Percentiles rank a stretch among this genome's conserved stretches.
Conservation (phyloP, 2,329 filamentous ascomycete genomes). For the Eutypella sp. region DNA sequence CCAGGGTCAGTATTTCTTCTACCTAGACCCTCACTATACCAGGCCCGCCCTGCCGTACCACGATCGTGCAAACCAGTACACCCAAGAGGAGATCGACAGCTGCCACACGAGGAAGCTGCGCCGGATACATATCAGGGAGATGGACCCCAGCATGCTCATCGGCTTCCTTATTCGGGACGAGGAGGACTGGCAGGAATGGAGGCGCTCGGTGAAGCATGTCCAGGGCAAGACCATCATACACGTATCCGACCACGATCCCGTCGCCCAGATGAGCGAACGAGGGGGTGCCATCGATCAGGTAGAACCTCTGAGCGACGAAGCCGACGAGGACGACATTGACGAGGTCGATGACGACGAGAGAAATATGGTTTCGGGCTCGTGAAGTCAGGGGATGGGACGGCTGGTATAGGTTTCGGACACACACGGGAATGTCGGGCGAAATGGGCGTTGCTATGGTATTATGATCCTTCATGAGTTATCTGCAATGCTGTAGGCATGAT, state of each 20-base stretch:
- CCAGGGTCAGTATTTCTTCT: constrained; percentile 76
- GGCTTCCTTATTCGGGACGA: constrained; percentile 82
- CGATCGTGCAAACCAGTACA: constrained; percentile 52
- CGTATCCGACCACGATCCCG: constrained; percentile 66
- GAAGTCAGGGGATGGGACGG: neutral
- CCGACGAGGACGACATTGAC: constrained; percentile 31
- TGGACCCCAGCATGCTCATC: constrained; percentile 98
- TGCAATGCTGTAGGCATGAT: neutral
- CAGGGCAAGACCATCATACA: constrained; percentile 83
- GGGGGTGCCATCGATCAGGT: constrained; percentile 82
- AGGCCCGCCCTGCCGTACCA: constrained; percentile 67
- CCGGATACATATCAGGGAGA: constrained; percentile 77
- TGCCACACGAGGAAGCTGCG: constrained; percentile 86
- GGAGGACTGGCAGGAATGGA: constrained; percentile 81
- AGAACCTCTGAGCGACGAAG: constrained; percentile 76
- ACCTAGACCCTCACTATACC: constrained; percentile 89
- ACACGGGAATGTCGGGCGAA: neutral
- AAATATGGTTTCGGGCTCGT: constrained; percentile 1
- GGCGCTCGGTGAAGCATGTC: constrained; percentile 65
- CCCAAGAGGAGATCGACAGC: constrained; percentile 67
- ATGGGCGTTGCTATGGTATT: neutral
- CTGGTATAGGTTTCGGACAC: neutral
- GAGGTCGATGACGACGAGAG: constrained; percentile 7
- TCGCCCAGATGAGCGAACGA: constrained; percentile 54
- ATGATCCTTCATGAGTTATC: neutral